Percentiles rank a stretch among this genome's conserved stretches.
Conservation (phyloP, 495 filamentous ascomycete genomes). For the Neurospora sp. region DNA sequence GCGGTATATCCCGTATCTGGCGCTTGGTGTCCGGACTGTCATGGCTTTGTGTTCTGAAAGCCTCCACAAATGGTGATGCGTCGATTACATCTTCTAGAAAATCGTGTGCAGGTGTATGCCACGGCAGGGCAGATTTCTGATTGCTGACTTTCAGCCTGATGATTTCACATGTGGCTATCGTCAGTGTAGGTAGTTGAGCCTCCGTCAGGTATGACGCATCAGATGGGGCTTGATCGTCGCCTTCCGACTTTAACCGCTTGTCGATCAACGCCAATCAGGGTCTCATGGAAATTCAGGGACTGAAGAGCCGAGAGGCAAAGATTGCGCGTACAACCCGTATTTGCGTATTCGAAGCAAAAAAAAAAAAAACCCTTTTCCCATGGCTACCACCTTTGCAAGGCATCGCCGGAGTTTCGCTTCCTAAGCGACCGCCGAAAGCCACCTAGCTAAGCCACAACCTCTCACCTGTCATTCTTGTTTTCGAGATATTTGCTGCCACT, state of each 20-base stretch:
- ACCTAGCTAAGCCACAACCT: background rate
- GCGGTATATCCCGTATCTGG: constrained; percentile 38
- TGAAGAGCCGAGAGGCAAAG: background rate
- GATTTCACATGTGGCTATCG: background rate
- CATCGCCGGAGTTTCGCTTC: background rate
- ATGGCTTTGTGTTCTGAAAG: background rate
- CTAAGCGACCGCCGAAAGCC: background rate
- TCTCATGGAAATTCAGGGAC: background rate
- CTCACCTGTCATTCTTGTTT: background rate
- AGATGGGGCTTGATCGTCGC: background rate
- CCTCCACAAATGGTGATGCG: background rate
- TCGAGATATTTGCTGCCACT: background rate
- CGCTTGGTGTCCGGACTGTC: background rate
- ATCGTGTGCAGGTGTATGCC: background rate
- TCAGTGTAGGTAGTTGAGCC: background rate
- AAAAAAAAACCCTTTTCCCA: background rate
- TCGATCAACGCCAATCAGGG: background rate
- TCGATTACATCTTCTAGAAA: background rate
- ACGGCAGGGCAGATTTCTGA: background rate
- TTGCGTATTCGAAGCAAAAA: background rate
- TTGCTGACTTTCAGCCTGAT: background rate
- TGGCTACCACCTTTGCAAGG: background rate
- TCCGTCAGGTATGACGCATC: background rate
- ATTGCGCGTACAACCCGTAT: background rate
- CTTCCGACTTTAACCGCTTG: background rate